Percentiles rank a stretch among this genome's conserved stretches.
These are phyloP conservation scores for Arabis alpina DNA, from an alignment of 345 rosid species.

Conservation along the genomic window DNA sequence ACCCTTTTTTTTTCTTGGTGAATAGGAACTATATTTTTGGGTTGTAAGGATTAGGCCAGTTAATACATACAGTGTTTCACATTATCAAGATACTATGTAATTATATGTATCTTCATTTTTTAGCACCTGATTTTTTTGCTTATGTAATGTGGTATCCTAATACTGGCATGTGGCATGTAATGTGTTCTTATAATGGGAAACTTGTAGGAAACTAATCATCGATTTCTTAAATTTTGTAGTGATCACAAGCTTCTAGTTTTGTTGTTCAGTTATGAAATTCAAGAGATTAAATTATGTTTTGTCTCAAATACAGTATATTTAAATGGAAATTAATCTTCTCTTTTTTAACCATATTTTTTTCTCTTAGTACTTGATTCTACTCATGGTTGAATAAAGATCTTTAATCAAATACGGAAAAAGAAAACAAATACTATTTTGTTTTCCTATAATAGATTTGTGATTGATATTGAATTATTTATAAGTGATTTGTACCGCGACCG, in stretches of 20 bases:
- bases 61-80: too few species aligned
- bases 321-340: too few species aligned
- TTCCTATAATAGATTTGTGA: neutral
- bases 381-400: neutral
- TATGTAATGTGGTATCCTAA: neutral
- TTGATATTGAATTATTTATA: too few species aligned
- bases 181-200: neutral
- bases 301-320: too few species aligned
- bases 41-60: too few species aligned
- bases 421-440: neutral
- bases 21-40: too few species aligned
- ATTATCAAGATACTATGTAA: too few species aligned
- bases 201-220: neutral
- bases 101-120: neutral
- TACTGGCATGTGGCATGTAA: neutral
- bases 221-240: neutral
- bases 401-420: neutral
- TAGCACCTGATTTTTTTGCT: neutral
- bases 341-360: too few species aligned
- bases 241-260: slow-evolving; percentile 3
- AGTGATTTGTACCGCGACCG: too few species aligned
- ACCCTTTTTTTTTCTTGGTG: too few species aligned
- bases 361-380: neutral
- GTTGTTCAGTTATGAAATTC: too few species aligned
- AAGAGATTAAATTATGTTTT: too few species aligned